Evolutionary conservation across 1,284 basidiomycete genomes (phyloP).

Genomic region (Cerrena zonata): DNA sequence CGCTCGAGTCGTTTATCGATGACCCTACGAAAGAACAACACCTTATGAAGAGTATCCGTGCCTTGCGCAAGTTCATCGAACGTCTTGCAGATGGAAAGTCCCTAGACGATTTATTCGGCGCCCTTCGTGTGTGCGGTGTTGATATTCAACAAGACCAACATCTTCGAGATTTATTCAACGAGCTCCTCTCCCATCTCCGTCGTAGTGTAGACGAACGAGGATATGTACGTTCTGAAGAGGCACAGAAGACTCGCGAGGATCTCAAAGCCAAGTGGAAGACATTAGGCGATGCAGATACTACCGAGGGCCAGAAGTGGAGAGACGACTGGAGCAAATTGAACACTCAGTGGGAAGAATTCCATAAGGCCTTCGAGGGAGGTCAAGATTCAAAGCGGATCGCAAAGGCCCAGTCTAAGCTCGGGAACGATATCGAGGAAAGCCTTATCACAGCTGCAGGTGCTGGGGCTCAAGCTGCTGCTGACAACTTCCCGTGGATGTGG

Average conservation of each 20-base stretch:
- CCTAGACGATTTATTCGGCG: conserved; percentile 37
- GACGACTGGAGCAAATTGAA: conserved; percentile 40
- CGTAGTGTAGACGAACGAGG: conserved; percentile 43
- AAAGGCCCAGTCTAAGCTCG: conserved; percentile 43
- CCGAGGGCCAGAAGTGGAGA: conserved; percentile 45
- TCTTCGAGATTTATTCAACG: conserved; percentile 44
- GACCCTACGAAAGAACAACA: conserved; percentile 56
- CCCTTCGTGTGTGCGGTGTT: conserved; percentile 35
- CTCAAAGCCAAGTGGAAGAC: conserved; percentile 45
- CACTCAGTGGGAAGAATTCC: conserved; percentile 38
- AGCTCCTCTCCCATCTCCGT: conserved; percentile 41
- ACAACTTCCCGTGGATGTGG: conserved; percentile 66
- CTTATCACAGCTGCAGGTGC: conserved; percentile 34
- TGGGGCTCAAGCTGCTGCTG: conserved; percentile 45
- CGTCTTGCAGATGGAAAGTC: conserved; percentile 43
- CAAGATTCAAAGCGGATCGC: conserved; percentile 40
- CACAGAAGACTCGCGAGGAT: conserved; percentile 35
- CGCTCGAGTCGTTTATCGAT: conserved; percentile 49
- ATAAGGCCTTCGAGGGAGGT: conserved; percentile 41
- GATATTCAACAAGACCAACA: conserved; percentile 44
- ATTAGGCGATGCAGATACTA: conserved; percentile 39
- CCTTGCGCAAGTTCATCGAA: conserved; percentile 42
- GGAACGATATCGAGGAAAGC: conserved; percentile 41
- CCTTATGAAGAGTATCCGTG: conserved; percentile 41
- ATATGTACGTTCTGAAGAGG: conserved; percentile 47